phyloP scores from a whole-genome alignment of 495 filamentous ascomycete species.

The Tuber microsphaerosporum region DNA sequence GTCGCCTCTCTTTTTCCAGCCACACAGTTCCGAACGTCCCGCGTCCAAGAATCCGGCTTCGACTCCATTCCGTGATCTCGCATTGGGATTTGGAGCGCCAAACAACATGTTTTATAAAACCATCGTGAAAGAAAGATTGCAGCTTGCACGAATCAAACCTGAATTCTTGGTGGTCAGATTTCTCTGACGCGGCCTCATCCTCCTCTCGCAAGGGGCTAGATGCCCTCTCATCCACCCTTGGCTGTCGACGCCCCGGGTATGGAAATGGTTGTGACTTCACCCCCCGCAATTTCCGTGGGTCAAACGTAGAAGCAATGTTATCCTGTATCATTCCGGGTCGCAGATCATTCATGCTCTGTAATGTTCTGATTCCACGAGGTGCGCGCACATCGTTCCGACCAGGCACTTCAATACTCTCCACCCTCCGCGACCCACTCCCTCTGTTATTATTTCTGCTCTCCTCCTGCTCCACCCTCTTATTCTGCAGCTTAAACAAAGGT shows the following conservation, averaged over 20 bases:
- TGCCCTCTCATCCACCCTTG: neutral
- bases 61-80: constrained; percentile 5
- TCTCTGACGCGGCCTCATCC: neutral
- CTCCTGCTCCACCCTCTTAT: neutral
- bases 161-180: neutral
- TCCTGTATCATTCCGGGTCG: neutral
- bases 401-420: neutral
- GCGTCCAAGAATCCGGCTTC: neutral
- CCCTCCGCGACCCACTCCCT: neutral
- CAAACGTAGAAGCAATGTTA: neutral
- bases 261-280: neutral
- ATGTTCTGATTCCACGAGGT: neutral
- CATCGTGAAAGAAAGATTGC: neutral
- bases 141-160: neutral
- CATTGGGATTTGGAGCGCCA: neutral
- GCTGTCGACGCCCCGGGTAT: neutral
- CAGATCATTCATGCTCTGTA: neutral
- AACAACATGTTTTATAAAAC: neutral
- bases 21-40: constrained; percentile 7
- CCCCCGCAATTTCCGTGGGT: neutral
- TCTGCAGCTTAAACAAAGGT: neutral
- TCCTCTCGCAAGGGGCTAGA: neutral
- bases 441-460: neutral
- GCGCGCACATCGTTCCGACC: neutral
- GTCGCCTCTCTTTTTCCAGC: neutral